Base-by-base conservation (phyloP, 495 filamentous ascomycete species). In the Lepidopterella palustris region DNA sequence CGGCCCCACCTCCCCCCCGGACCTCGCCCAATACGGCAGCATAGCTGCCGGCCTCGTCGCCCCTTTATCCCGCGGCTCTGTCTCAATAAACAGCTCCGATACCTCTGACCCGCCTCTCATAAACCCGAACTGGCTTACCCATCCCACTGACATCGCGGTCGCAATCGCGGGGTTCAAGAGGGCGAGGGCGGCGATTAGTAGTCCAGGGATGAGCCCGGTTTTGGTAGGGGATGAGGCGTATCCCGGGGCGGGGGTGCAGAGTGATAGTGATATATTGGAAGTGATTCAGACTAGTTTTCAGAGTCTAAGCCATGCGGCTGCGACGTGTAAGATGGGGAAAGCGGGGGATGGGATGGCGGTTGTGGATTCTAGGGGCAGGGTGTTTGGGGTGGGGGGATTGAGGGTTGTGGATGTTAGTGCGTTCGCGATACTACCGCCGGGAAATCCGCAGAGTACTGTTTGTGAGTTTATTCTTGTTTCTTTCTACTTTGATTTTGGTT, bases 361-460 rank as follows among this genome's bases (percentile, higher is more conserved):
- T 1, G 65, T 84, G 4, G 82, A 84, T 61, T 70, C 69, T 25
- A 65, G 64, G 3, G 78, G 73, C 0, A 73, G 73, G 40, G 80
- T 84, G 0, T 71, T 73, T 60, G 79, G 80, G 0, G 79, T 82
- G 1, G 61, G 67, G 1, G 68, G 73, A 0, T 57, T 85, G 59
- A 73, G 83, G 21, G 78, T 85, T 15, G 81, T 85, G 3, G 84
- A 87, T 70, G 79, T 80, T 5, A 77, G 75, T 35, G 68, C 78
- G 21, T 82, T 86, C 59, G 78, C 83, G 0, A 64, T 86, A 18
- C 62, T 83, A 24, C 74, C 75, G 0, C 81, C 83, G 0, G 82
- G 80, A 0, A 80, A 84, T 68, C 83, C 81, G 11, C 73, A 78
- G 63, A 60, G 57, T 28, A 67, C 57, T 0, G 9, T 42, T 42